Percentiles rank a stretch among this genome's conserved stretches.
Conservation (phyloP, 345 rosid genomes). For the Corchorus olitorius region DNA sequence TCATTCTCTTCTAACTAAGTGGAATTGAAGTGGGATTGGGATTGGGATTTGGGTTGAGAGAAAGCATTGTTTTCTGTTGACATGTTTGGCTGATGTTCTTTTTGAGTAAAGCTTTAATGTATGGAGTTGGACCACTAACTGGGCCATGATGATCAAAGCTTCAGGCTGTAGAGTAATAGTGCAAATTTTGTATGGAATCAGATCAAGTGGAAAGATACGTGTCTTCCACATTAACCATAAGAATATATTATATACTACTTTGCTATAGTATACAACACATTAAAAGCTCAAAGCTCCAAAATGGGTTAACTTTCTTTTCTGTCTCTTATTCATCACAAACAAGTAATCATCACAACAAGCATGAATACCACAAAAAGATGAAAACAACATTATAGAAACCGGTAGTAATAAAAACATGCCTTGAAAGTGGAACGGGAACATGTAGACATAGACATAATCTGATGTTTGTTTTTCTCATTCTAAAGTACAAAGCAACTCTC, state of each 20-base stretch:
- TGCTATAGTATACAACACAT: too few species aligned
- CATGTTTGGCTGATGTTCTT: neutral
- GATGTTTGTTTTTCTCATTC: neutral
- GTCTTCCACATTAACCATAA: constrained; percentile 16
- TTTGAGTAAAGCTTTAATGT: neutral
- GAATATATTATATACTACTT: too few species aligned
- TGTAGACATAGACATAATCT: neutral
- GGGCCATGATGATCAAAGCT: neutral
- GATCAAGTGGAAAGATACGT: constrained; percentile 12
- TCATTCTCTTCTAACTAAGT: neutral
- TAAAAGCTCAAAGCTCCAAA: neutral
- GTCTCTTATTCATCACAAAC: neutral
- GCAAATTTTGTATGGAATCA: constrained; percentile 2
- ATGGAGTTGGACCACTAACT: neutral
- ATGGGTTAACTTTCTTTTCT: neutral
- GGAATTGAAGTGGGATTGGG: neutral
- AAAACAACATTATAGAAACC: neutral
- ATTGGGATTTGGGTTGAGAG: neutral
- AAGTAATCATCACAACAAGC: neutral
- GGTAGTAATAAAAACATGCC: too few species aligned
- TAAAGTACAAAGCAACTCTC: neutral
- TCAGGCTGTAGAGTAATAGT: neutral
- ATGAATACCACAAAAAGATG: neutral
- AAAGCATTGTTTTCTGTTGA: neutral
- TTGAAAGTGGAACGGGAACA: neutral